phyloP scores from a whole-genome alignment of 2,329 filamentous ascomycete species.

The Magnaporthiopsis poae region DNA sequence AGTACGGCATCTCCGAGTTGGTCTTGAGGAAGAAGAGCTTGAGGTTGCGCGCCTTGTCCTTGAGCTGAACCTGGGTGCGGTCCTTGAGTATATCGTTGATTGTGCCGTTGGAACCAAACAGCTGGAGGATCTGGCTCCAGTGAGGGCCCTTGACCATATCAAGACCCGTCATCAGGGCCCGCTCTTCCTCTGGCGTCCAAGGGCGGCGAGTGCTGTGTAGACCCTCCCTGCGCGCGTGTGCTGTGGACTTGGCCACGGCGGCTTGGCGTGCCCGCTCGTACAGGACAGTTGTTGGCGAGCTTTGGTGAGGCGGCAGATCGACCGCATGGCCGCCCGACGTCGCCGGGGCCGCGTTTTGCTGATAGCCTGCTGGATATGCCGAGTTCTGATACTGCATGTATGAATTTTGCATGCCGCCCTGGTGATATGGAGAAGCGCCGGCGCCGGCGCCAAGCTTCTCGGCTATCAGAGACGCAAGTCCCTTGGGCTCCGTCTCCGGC shows the following conservation, averaged over 20 bases:
- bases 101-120: constrained; percentile 72
- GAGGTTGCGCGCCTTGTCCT: constrained; percentile 82
- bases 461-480: constrained; percentile 19
- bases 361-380: constrained; percentile 9
- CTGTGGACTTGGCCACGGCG: constrained; percentile 45
- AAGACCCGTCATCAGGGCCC: constrained; percentile 77
- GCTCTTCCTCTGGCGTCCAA: constrained; percentile 83
- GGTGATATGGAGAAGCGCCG: constrained; percentile 2
- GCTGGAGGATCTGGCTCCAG: constrained; percentile 81
- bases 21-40: constrained; percentile 89
- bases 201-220: constrained; percentile 59
- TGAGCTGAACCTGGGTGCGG: constrained; percentile 80
- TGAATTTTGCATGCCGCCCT: constrained; percentile 2
- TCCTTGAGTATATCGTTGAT: constrained; percentile 78
- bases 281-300: constrained; percentile 42
- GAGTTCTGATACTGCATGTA: constrained; percentile 10
- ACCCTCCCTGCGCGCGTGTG: constrained; percentile 46
- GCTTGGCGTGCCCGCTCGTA: constrained; percentile 52
- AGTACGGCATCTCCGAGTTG: constrained; percentile 81
- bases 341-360: constrained; percentile 12
- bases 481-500: constrained; percentile 13
- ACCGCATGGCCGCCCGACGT: background rate
- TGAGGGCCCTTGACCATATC: constrained; percentile 84
- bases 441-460: constrained; percentile 14
- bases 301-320: constrained; percentile 45